Conservation (phyloP, 352 stramenopile species). For the Phytophthora aleatoria region DNA sequence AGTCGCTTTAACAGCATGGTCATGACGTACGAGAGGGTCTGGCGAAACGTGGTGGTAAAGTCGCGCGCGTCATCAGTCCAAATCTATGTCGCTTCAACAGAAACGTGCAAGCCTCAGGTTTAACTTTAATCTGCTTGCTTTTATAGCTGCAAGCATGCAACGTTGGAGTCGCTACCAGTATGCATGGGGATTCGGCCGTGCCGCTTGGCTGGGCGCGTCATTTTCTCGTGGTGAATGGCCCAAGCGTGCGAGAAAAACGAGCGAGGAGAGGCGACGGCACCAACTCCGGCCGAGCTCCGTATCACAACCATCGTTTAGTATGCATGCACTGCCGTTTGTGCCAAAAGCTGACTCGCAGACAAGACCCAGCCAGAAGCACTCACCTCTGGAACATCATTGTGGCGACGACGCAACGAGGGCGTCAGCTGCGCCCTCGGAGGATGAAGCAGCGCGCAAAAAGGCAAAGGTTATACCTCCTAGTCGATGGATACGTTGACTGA, state of each 20-base stretch:
- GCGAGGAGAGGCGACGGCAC: no score
- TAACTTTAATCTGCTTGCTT: slow-evolving; percentile 11
- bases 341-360: no score
- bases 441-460: slow-evolving; percentile 42
- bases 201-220: not conserved
- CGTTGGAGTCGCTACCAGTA: not conserved
- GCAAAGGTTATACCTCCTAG: slow-evolving; percentile 6
- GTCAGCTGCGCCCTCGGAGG: slow-evolving; percentile 22
- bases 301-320: no score
- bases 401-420: not conserved
- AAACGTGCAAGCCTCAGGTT: slow-evolving; percentile 3
- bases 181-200: not conserved
- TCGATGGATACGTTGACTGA: slow-evolving; percentile 13
- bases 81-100: slow-evolving; percentile 8
- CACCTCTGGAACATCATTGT: no score
- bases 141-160: slow-evolving; percentile 11
- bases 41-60: slow-evolving; percentile 11
- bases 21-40: slow-evolving; percentile 6
- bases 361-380: no score
- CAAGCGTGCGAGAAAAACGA: not conserved
- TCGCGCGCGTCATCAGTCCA: slow-evolving; percentile 21
- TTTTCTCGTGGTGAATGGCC: slow-evolving; percentile 12
- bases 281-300: no score
- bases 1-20: slow-evolving; percentile 11
- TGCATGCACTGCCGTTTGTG: no score